Evolutionary conservation across 2,329 filamentous ascomycete genomes (phyloP), one percentile per base, ranked within the genome.

Genomic region (Xylariales sp.): DNA sequence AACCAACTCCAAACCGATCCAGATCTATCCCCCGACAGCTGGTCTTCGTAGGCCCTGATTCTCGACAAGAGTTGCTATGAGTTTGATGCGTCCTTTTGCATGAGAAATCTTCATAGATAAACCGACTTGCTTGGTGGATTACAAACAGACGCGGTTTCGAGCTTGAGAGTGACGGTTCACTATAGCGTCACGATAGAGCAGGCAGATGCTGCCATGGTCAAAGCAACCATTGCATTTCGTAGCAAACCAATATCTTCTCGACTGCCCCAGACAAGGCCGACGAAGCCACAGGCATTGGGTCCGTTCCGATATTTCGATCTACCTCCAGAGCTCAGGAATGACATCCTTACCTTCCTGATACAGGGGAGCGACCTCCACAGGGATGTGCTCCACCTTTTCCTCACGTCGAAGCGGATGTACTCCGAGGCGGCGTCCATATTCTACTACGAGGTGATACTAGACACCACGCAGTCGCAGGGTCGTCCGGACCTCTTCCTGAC

Each of bases 221-320:
- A 24, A 14, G 32, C 32, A 5, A 34, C 12, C 20, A 29, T 39
- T 14, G 37, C 37, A 10, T 33, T 39, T 15, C 37, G 37, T 23
- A 39, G 29, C 14, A 39, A 33, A 28, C 37, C 37, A 13, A 28
- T 33, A 12, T 23, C 37, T 6, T 10, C 29, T 4, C 37, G 30
- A 7, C 8, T 15, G 7, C 37, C 24, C 17, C 29, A 27, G 19
- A n/a, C 12, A 12, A 39, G 33, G 13, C 25, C 19, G 14, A 7
- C 29, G 13, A 18, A 21, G 20, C 28, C 29, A 21, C 25, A 33
- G 8, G 14, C 29, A 13, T n/a, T 29, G 12, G 52, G 48, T 0
- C 42, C 48, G 1, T 56, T 57, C 24, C 50, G 48, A 6, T 54
- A 54, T 25, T 50, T 56, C 24, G 47, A 55, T 12, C 47, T 57